Evolutionary conservation across 805 yeast genomes (phyloP), one percentile per base, ranked within the genome.

Genomic region (Yamadazyma sp.): DNA sequence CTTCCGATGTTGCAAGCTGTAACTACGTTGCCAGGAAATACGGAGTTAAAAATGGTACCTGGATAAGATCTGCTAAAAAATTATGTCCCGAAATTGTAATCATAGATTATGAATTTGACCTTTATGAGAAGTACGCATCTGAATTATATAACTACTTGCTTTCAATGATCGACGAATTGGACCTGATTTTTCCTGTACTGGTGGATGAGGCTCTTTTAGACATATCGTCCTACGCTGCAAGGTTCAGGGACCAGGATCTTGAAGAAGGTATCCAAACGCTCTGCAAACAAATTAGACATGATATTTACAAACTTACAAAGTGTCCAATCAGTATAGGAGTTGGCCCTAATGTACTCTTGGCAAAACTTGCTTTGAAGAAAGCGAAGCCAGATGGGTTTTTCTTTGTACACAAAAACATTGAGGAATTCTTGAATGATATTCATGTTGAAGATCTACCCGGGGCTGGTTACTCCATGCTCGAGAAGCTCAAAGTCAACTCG

Each of bases 201-300:
- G 80, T 93, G 3, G 98, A 93, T 57, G 99, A 93, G 54, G 96
- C 89, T 0, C 62, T 93, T n/a, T 54, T 87, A 7, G 95, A 87
- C 49, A 69, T 82, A 1, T 62, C 81, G 0, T 17, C 60, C 2
- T 45, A 54, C 24, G 54, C 56, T 16, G 47, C 47, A n/a, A 18
- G 20, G n/a, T 19, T 18, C 5, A 24, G 21, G 13, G 22, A 16
- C 26, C 28, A 23, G 5, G 6, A 11, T 12, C 11, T 23, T 3
- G 34, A 48, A 5, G 42, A 41, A 5, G 39, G 33, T 22, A 23
- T 45, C 4, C 25, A 18, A 16, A 8, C 26, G 0, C 48, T 70
- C 6, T 58, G 67, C 47, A 43, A 45, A 1, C 47, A 54, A 4
- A 64, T 80, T 8, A 60, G 82, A 32, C 28, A 46, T 0, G 59